Percentiles rank a stretch among this genome's conserved stretches.
Evolutionary conservation across 2,329 filamentous ascomycete genomes (phyloP).

Genomic region (Nakataea oryzae): DNA sequence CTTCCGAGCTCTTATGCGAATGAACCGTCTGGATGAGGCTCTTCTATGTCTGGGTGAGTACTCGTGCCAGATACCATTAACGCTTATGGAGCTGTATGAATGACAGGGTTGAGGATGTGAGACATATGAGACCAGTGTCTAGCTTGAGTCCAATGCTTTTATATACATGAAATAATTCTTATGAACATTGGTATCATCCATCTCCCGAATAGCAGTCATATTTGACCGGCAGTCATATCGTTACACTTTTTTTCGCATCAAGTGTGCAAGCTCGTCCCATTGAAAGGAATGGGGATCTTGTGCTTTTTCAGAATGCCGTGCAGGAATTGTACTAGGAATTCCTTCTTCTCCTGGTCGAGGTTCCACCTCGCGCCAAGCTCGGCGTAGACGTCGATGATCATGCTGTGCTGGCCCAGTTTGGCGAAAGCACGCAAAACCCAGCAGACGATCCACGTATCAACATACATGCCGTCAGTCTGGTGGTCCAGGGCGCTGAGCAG

Average conservation of each 20-base stretch:
- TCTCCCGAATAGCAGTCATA: not conserved
- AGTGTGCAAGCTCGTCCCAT: not conserved
- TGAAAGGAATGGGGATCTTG: not conserved
- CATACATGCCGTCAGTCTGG: constrained; percentile 32
- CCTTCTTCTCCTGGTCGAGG: constrained; percentile 25
- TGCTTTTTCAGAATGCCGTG: constrained; percentile 25
- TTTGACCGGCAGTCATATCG: not conserved
- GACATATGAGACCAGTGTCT: not conserved
- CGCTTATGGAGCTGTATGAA: too few relatives aligned
- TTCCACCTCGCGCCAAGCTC: constrained; percentile 36
- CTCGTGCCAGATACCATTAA: not conserved
- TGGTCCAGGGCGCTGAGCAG: constrained; percentile 46
- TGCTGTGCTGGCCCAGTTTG: constrained; percentile 40
- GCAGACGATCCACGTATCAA: constrained; percentile 51
- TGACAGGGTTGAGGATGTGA: too few relatives aligned
- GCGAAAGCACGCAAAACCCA: constrained; percentile 55
- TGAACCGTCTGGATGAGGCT: constrained; percentile 4
- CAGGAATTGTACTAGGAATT: constrained; percentile 36
- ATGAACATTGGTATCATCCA: constrained; percentile 10
- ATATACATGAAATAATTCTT: not conserved
- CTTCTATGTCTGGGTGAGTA: not conserved
- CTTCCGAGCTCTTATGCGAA: not conserved
- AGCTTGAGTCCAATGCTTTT: not conserved
- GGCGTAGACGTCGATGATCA: constrained; percentile 44
- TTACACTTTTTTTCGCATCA: not conserved